These are phyloP conservation scores for Fraxinus dipetala DNA, from an alignment of 305 asterid species.

Conservation along the genomic window DNA sequence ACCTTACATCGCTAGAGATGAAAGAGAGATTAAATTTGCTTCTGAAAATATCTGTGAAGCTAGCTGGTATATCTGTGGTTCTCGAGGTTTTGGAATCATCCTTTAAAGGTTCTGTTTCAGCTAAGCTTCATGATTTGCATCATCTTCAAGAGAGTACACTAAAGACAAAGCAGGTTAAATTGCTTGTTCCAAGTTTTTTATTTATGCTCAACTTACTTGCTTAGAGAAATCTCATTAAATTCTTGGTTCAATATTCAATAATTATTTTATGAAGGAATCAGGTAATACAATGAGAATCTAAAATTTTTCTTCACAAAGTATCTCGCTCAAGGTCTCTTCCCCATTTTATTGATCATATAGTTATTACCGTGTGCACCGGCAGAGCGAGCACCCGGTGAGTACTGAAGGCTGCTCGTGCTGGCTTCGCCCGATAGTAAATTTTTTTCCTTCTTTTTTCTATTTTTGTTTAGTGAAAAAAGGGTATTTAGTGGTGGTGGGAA, in stretches of 20 bases:
- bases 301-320: conserved; percentile 8
- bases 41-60: conserved; percentile 67
- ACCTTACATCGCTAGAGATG: conserved; percentile 45
- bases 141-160: conserved; percentile 74
- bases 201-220: neutral
- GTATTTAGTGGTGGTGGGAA: conserved; percentile 40
- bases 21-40: conserved; percentile 44
- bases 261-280: conserved; percentile 1
- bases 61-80: conserved; percentile 63
- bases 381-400: neutral
- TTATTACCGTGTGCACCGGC: conserved; percentile 7
- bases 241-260: conserved; percentile 10
- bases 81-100: conserved; percentile 88
- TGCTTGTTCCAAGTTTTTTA: conserved; percentile 15
- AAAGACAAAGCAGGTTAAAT: conserved; percentile 86
- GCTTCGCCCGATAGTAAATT: neutral
- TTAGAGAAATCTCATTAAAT: conserved; percentile 2
- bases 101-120: conserved; percentile 68
- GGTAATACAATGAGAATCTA: neutral
- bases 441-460: neutral
- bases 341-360: conserved; percentile 18
- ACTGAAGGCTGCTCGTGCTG: neutral
- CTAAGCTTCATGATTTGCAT: conserved; percentile 66
- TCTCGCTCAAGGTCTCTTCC: conserved; percentile 5
- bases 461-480: conserved; percentile 28